Evolutionary conservation across 176 grass and related monocot genomes (phyloP), one percentile per base, ranked within the genome.

Genomic region (Pontederia paniculata): DNA sequence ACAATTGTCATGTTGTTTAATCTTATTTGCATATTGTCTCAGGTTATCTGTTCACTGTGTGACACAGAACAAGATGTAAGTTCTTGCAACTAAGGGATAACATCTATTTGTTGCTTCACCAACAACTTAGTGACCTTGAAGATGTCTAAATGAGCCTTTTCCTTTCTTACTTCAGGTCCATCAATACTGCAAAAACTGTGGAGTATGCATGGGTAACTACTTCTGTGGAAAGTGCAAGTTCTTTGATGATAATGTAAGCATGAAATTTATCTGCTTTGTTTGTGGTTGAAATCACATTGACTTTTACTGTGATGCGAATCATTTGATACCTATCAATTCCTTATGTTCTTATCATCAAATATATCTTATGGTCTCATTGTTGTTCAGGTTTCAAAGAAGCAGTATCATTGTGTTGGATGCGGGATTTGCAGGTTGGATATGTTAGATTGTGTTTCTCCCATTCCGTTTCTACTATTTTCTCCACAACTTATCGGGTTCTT

Each of bases 361-460:
- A 41, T 43, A 16, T 16, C 9, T 25, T 31, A 13, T 9, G 31
- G n/a, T 66, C 0, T 25, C 56, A 11, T 81, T 63, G 58, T 66
- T 67, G 28, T 6, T 10, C 66, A 95, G 90, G 47, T 73, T 20
- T 73, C 76, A 44, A 95, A 89, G 63, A 48, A 53, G 9, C 90
- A 95, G 22, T 89, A 89, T 48, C 90, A 86, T 55, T 96, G 90
- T 73, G 41, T 81, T 74, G 82, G 85, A 73, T 96, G 90, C 44
- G 90, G 85, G 19, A 89, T 96, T 49, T 89, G 90, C 74, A 91
- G 82, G 88, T 61, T 79, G 73, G 54, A 37, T 17, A 42, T 58
- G 55, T 58, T 14, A 13, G 1, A 56, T 11, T 10, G 13, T 56
- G 54, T 25, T 31, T n/a, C n/a, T n/a, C n/a, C n/a, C n/a, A n/a